A percentile compares a stretch with the other conserved stretches of the same genome.
Conservation (phyloP, 2,329 filamentous ascomycete species). For the Dryadomyces quercivorus region DNA sequence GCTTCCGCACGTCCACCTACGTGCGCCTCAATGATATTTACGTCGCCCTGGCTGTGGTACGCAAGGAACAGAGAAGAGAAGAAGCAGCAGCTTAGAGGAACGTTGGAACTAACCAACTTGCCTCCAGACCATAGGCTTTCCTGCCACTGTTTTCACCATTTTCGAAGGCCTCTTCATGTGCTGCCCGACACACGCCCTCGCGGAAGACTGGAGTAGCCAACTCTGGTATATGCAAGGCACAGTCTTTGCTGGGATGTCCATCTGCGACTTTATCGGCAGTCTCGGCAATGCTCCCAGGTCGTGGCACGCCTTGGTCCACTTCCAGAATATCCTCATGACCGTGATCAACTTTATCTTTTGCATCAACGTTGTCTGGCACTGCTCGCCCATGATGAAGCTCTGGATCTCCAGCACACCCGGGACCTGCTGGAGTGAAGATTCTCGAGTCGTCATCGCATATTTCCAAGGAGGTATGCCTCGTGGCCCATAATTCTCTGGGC, state of each 20-base stretch:
- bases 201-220: slow-evolving; percentile 23
- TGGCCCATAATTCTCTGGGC: not conserved
- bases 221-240: slow-evolving; percentile 24
- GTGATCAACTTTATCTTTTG: slow-evolving; percentile 20
- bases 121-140: slow-evolving; percentile 19
- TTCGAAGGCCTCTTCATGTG: slow-evolving; percentile 18
- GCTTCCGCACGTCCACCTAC: no score
- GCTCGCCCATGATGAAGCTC: slow-evolving; percentile 23
- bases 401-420: slow-evolving; percentile 21
- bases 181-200: slow-evolving; percentile 16
- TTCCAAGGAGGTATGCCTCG: slow-evolving; percentile 20
- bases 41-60: no score
- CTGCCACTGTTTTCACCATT: slow-evolving; percentile 22
- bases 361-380: slow-evolving; percentile 23
- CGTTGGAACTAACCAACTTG: no score
- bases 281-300: slow-evolving; percentile 16
- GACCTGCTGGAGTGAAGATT: slow-evolving; percentile 19
- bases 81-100: no score
- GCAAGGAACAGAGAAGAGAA: no score
- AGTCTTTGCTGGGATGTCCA: slow-evolving; percentile 24
- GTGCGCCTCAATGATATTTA: no score
- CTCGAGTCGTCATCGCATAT: slow-evolving; percentile 22
- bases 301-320: slow-evolving; percentile 20
- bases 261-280: slow-evolving; percentile 23
- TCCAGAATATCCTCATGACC: slow-evolving; percentile 20